phyloP scores from a whole-genome alignment of 2,329 filamentous ascomycete species.

The Fusarium keratoplasticum region DNA sequence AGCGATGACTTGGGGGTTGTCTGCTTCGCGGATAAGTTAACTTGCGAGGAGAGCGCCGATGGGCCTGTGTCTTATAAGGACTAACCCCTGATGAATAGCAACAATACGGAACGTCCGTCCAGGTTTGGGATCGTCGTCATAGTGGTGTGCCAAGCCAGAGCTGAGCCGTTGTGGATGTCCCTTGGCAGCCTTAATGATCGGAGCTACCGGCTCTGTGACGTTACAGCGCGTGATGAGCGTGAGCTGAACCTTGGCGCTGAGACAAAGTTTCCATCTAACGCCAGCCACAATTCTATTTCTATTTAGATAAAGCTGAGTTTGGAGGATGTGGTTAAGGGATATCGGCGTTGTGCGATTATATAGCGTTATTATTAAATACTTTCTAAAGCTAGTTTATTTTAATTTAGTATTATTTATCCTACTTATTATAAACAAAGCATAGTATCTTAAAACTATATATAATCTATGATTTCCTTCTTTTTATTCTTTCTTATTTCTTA shows the following conservation, averaged over 20 bases:
- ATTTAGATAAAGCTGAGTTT: neutral
- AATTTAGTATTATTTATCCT: neutral
- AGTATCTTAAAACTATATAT: neutral
- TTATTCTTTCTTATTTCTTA: no score
- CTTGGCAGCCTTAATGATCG: neutral
- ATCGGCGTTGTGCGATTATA: neutral
- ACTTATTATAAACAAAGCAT: neutral
- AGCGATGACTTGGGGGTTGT: slow-evolving; percentile 50
- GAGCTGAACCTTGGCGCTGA: neutral
- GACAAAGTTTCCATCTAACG: neutral
- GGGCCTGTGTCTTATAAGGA: slow-evolving; percentile 29
- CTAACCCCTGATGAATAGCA: neutral
- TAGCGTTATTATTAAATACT: neutral
- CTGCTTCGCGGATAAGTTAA: slow-evolving; percentile 46
- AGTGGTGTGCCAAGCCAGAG: neutral
- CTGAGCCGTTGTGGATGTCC: neutral
- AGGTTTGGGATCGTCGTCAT: neutral
- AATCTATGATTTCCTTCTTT: no score
- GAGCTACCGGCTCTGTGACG: neutral
- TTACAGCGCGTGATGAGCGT: neutral
- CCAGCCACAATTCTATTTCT: neutral
- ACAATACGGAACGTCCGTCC: no score
- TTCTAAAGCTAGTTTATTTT: neutral
- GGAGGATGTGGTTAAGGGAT: neutral
- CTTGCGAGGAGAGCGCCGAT: slow-evolving; percentile 39